These are phyloP conservation scores for Fragaria iinumae DNA, from an alignment of 306 rosid species.

Conservation along the genomic window DNA sequence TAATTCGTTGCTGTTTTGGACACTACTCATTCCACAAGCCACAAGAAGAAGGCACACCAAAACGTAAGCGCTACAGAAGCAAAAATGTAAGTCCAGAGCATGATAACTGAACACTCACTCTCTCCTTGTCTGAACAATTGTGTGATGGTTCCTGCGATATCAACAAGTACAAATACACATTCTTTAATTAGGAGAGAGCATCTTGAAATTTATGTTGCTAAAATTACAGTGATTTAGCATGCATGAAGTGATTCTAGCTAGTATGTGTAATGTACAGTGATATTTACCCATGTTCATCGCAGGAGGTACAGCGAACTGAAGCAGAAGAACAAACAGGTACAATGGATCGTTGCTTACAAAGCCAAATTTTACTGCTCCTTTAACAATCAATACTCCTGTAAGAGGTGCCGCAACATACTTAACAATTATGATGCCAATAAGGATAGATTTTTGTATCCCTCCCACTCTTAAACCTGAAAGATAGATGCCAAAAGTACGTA, in stretches of 20 bases:
- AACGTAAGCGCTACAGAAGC: constrained; percentile 73
- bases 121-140: constrained; percentile 78
- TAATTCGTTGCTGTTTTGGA: background rate
- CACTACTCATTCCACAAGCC: constrained; percentile 46
- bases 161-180: background rate
- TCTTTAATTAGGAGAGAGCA: background rate
- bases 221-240: background rate
- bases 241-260: background rate
- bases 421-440: constrained; percentile 51
- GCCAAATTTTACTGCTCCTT: constrained; percentile 55
- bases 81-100: constrained; percentile 64
- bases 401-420: constrained; percentile 58
- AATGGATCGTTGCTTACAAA: constrained; percentile 62
- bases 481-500: background rate
- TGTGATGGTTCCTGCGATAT: constrained; percentile 55
- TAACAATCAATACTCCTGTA: constrained; percentile 47
- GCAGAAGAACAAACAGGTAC: constrained; percentile 75
- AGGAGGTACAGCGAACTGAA: constrained; percentile 81
- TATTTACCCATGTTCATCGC: constrained; percentile 71
- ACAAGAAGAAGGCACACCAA: constrained; percentile 75
- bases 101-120: constrained; percentile 65
- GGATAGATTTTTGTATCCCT: constrained; percentile 37
- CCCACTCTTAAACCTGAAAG: constrained; percentile 61
- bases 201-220: background rate
- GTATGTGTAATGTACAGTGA: background rate